These are phyloP conservation scores for Knoxdaviesia capensis DNA, from an alignment of 2,329 filamentous ascomycete species.

Conservation along the genomic window DNA sequence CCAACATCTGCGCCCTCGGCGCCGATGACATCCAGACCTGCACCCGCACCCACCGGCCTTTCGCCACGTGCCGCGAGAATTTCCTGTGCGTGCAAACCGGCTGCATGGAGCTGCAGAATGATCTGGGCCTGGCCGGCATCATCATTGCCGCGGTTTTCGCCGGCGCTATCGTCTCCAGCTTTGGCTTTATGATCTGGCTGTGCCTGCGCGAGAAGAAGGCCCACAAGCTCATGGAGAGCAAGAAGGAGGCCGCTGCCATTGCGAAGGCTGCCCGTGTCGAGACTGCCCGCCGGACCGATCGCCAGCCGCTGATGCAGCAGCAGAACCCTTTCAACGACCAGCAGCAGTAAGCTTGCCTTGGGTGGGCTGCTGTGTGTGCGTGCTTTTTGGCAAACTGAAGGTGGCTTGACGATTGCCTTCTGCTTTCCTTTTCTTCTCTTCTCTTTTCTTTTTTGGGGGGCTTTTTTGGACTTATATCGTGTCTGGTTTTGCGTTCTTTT, in stretches of 20 bases:
- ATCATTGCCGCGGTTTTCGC: constrained; percentile 27
- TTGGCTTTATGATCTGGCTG: constrained; percentile 23
- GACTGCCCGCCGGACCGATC: constrained; percentile 18
- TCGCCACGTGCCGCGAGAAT: constrained; percentile 19
- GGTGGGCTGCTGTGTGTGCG: neutral
- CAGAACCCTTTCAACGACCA: constrained; percentile 18
- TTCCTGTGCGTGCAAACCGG: constrained; percentile 23
- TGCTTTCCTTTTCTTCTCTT: neutral
- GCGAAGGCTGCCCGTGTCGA: constrained; percentile 21
- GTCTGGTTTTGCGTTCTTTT: constrained; percentile 1
- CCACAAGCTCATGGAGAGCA: constrained; percentile 21
- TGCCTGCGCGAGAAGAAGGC: constrained; percentile 28
- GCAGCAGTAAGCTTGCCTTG: constrained; percentile 2
- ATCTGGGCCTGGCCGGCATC: constrained; percentile 21
- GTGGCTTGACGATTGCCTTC: constrained; percentile 2
- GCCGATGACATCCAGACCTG: constrained; percentile 17
- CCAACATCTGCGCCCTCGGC: constrained; percentile 12
- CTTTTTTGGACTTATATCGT: neutral
- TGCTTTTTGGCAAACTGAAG: constrained; percentile 3
- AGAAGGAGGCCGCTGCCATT: constrained; percentile 28
- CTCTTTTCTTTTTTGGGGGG: neutral
- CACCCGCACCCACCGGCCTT: constrained; percentile 14
- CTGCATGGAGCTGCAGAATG: constrained; percentile 21
- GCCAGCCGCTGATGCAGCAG: constrained; percentile 16
- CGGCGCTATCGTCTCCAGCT: constrained; percentile 15